These are phyloP conservation scores for Abrus pulchellus DNA, from an alignment of 306 rosid genomes.

Conservation along the genomic window DNA sequence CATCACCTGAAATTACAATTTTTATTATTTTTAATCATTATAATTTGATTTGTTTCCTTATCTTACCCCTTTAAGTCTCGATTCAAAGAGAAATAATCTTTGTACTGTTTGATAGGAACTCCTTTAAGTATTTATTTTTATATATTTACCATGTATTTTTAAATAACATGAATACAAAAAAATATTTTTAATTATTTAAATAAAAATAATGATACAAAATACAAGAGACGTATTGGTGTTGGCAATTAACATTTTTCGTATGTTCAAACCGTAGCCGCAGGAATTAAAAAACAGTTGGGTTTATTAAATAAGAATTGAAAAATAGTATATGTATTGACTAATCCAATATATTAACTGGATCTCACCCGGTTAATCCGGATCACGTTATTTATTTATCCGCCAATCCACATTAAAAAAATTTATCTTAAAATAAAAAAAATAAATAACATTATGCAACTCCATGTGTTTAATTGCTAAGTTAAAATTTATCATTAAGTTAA, in stretches of 20 bases:
- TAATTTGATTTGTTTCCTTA: too few relatives aligned
- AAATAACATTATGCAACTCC: not conserved
- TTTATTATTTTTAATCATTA: too few relatives aligned
- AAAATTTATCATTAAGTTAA: not conserved
- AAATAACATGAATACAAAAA: too few relatives aligned
- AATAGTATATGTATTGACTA: not conserved
- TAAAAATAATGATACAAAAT: too few relatives aligned
- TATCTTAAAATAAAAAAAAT: not conserved
- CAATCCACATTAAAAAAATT: not conserved
- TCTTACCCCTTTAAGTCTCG: too few relatives aligned
- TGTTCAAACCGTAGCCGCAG: not conserved
- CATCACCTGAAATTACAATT: not conserved
- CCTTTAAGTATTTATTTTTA: too few relatives aligned
- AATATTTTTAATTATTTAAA: too few relatives aligned
- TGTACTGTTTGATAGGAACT: too few relatives aligned
- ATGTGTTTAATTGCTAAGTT: not conserved
- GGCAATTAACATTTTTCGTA: not conserved
- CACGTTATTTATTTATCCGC: not conserved
- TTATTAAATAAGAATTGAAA: not conserved
- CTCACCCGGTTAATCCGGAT: slow-evolving; percentile 25
- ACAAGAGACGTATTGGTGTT: not conserved
- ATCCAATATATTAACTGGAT: not conserved
- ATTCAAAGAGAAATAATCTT: too few relatives aligned
- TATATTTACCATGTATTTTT: too few relatives aligned
- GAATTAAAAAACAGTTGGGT: not conserved